Base-by-base conservation (phyloP, 1,284 basidiomycete species). In the Ceratobasidium sp. region DNA sequence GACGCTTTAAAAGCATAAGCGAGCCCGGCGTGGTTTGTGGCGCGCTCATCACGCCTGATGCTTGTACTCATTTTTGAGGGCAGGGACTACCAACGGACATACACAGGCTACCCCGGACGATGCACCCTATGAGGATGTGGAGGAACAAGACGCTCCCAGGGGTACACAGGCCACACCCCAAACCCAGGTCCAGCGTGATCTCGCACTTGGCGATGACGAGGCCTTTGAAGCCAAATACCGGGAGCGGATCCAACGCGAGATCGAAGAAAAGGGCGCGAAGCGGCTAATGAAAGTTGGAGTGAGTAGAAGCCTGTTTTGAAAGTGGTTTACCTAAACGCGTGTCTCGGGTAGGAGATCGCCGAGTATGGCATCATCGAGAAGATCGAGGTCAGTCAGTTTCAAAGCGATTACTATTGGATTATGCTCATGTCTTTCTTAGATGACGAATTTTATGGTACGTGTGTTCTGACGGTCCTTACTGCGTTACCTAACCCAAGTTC, bases 311-410 rank as follows among this genome's bases (percentile, higher is more conserved):
- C 3, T 62, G 20, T 54, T 62, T 35, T 44, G 41, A 46, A 46
- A 46, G 30, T 46, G 12, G 14, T 48, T 23, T 27, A 23, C 20
- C 18, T 69, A 30, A 16, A 48, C 30, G 33, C 46, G 38, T 20
- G 33, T 44, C 14, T 12, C 20, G 73, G 23, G 3, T 81, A 95
- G 94, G 89, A 88, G 46, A 87, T 94, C 64, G 94, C 95, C 3
- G 92, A 96, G 67, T 90, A 93, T 81, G 97, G 97, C 14, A 92
- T 97, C 79, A 94, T 99, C 80, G 93, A 96, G 82, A 88, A 88
- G 33, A 90, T 99, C 70, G 92, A 95, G 62, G 73, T 46, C 46
- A 41, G 73, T 46, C 6, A 16, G 8, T 27, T 16, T 23, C 30
- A 12, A 55, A 8, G 8, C 50, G 16, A 38, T 3, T 3, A 7